Percentiles rank a stretch among this genome's conserved stretches.
Conservation (phyloP, 139 green algal genomes). For the Chloropicon primus region DNA sequence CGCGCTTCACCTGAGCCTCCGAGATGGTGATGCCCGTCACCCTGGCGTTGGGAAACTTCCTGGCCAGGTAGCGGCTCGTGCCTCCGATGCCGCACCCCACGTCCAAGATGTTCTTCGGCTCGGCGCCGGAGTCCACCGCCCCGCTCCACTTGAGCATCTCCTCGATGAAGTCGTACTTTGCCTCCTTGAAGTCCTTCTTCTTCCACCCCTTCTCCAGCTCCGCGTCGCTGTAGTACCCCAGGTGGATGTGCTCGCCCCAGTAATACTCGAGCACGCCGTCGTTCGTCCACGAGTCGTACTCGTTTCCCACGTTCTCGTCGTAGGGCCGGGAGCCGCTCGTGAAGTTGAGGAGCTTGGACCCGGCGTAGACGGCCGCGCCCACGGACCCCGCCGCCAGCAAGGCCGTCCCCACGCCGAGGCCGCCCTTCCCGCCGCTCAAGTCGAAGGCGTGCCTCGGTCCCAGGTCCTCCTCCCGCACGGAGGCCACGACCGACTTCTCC, state of each 20-base stretch:
- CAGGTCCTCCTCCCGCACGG: conserved; percentile 7
- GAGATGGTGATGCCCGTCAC: conserved; percentile 85
- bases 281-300: conserved; percentile 88
- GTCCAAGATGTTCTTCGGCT: conserved; percentile 57
- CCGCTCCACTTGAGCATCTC: conserved; percentile 59
- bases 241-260: conserved; percentile 94
- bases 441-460: not conserved
- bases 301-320: conserved; percentile 65
- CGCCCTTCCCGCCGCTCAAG: not conserved
- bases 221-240: conserved; percentile 79
- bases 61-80: conserved; percentile 64
- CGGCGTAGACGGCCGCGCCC: not conserved
- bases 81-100: conserved; percentile 90
- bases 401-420: not conserved
- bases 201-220: conserved; percentile 39
- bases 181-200: conserved; percentile 84
- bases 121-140: not conserved
- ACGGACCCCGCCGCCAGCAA: not conserved
- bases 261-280: conserved; percentile 39
- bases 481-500: conserved; percentile 18
- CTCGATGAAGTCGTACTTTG: conserved; percentile 87
- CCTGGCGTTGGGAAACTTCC: conserved; percentile 46
- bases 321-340: not conserved
- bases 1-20: conserved; percentile 53
- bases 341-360: not conserved